Evolutionary conservation across 2,329 filamentous ascomycete genomes (phyloP).

Genomic region (Colletotrichum coccodes): DNA sequence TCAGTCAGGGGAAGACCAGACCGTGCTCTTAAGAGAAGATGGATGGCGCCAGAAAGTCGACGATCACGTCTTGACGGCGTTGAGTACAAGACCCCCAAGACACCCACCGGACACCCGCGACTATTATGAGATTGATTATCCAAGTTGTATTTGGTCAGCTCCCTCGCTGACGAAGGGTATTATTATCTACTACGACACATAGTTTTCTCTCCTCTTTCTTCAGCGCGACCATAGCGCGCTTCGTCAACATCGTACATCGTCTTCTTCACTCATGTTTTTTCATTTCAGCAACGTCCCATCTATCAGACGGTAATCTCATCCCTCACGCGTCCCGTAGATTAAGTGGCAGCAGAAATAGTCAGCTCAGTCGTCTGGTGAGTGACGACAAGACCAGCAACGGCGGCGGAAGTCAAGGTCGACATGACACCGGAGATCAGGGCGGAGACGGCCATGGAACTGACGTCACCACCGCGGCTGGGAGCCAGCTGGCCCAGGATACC

Average conservation of each 20-base stretch:
- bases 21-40: not conserved
- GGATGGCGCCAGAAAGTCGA: not conserved
- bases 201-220: not conserved
- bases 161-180: conserved; percentile 23
- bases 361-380: conserved; percentile 52
- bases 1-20: not conserved
- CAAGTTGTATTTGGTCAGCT: conserved; percentile 10
- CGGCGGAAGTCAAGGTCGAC: conserved; percentile 81
- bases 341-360: not conserved
- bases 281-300: not conserved
- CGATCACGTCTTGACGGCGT: not conserved
- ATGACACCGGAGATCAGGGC: conserved; percentile 83
- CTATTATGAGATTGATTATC: not conserved
- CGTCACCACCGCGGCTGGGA: conserved; percentile 77
- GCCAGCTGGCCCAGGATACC: conserved; percentile 87
- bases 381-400: conserved; percentile 80
- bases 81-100: not conserved
- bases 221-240: not conserved
- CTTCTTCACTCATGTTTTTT: not conserved
- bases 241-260: conserved; percentile 25
- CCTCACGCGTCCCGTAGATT: not conserved
- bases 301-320: no score
- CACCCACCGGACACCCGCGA: not conserved
- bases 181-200: conserved; percentile 10
- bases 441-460: conserved; percentile 79